Evolutionary conservation across 78 protist genomes (phyloP), one percentile per base, ranked within the genome.

Genomic region (Guillardia theta): DNA sequence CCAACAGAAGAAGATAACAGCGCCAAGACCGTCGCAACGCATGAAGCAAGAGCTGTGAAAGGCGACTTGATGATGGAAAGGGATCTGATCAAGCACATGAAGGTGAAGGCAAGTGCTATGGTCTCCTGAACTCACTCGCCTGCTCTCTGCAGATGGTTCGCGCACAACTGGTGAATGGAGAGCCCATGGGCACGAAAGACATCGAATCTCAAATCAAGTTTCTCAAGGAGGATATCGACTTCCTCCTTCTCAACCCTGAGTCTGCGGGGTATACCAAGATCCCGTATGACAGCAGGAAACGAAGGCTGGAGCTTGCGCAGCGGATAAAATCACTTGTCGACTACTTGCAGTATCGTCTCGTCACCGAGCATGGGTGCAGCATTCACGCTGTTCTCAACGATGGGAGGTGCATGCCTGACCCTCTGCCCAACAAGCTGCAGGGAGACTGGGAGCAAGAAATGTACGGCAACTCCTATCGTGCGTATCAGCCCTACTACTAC

Each of bases 301-400:
- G 83, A 33, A 70, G 90, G 21, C 90, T 78, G 43, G 90, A 78
- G 48, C 90, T 78, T 15, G 90, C 90, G 44, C 90, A 78, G 90
- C 90, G 90, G 30, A 78, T 78, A 45, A 78, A 78, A 30, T 78
- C 90, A 0, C 24, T 78, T 19, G 90, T 78, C 21, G 90, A 78
- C 90, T 78, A 43, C 90, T 22, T 78, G 45, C 90, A 78, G 48
- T 78, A 78, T 30, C 18, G 90, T n/a, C 47, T 78, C 41, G 90
- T 78, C 90, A 78, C 90, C 0, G 83, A 70, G 83, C 83, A 70
- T 70, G 83, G 83, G 21, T 70, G 83, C 83, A 70, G 83, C 83
- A 70, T 70, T 43, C 83, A 70, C 41, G 6, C 83, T 24, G 83
- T 70, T 1, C 83, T 70, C 83, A 70, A 70, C 41, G 22, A 18